Percentiles rank a stretch among this genome's conserved stretches.
phyloP scores from a whole-genome alignment of 2,329 filamentous ascomycete species.

The Coleophoma eucalyptorum region DNA sequence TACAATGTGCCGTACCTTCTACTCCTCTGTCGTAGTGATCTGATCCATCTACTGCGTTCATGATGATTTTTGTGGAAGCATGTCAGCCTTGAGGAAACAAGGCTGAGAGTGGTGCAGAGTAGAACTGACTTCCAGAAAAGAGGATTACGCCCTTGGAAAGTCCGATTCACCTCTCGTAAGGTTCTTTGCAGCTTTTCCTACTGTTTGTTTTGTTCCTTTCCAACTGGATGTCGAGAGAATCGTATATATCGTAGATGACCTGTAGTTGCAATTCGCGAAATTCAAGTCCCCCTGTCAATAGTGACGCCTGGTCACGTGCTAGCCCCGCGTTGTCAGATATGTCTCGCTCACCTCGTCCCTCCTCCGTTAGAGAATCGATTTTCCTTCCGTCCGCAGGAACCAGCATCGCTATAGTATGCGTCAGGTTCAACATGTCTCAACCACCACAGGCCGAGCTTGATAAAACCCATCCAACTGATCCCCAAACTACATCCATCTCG shows the following conservation, averaged over 20 bases:
- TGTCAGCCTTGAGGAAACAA: conserved; percentile 4
- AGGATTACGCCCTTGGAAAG: too few species aligned
- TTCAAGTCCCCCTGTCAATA: neutral
- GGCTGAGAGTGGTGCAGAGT: neutral
- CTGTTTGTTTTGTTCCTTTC: too few species aligned
- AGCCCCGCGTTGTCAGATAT: neutral
- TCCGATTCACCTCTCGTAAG: too few species aligned
- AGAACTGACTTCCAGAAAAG: too few species aligned
- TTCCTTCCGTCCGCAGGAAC: neutral
- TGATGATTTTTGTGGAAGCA: conserved; percentile 31
- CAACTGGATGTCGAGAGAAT: too few species aligned
- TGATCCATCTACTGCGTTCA: conserved; percentile 64
- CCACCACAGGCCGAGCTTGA: conserved; percentile 3
- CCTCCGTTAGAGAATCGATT: neutral
- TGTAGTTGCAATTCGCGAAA: too few species aligned
- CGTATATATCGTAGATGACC: too few species aligned
- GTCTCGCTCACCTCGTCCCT: too few species aligned
- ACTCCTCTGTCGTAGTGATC: conserved; percentile 46
- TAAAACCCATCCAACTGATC: conserved; percentile 9
- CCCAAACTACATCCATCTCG: conserved; percentile 3
- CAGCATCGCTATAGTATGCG: neutral
- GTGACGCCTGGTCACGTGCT: neutral
- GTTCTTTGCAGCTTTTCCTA: too few species aligned
- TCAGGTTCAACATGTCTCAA: neutral
- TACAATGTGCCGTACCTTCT: conserved; percentile 33